These are phyloP conservation scores for Lactifluus pinguis DNA, from an alignment of 768 basidiomycete genomes.

Conservation along the genomic window DNA sequence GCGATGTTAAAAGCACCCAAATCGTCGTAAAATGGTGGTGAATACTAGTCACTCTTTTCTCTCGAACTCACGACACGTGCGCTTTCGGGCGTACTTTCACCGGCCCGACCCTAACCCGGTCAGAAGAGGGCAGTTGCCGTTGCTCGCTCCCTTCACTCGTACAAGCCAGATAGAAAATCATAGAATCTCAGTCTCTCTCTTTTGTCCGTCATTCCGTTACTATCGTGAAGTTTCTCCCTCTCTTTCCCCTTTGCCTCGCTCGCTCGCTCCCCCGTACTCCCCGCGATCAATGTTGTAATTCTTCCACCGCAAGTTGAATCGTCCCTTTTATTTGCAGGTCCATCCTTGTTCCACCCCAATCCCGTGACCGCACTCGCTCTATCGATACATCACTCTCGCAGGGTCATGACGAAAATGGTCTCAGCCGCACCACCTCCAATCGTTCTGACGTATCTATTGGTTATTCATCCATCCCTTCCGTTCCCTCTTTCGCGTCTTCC, in stretches of 20 bases:
- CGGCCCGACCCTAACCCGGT: no score
- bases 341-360: constrained; percentile 70
- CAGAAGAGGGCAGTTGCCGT: no score
- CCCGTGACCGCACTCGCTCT: constrained; percentile 34
- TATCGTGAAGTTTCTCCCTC: constrained; percentile 45
- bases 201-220: constrained; percentile 16
- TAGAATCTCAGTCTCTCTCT: no score
- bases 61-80: no score
- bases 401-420: constrained; percentile 23
- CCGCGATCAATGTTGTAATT: constrained; percentile 28
- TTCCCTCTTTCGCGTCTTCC: constrained; percentile 27
- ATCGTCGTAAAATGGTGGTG: no score
- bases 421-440: constrained; percentile 37
- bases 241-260: constrained; percentile 44
- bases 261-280: constrained; percentile 24
- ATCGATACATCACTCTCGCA: constrained; percentile 32
- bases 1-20: no score
- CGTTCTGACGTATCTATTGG: constrained; percentile 42
- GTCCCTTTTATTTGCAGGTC: constrained; percentile 87
- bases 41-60: no score
- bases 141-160: no score
- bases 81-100: no score
- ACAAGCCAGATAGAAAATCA: no score
- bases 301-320: constrained; percentile 76
- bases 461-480: constrained; percentile 41